A percentile compares a stretch with the other conserved stretches of the same genome.
These are phyloP conservation scores for Bombardia bombarda DNA, from an alignment of 495 filamentous ascomycete genomes.

Conservation along the genomic window DNA sequence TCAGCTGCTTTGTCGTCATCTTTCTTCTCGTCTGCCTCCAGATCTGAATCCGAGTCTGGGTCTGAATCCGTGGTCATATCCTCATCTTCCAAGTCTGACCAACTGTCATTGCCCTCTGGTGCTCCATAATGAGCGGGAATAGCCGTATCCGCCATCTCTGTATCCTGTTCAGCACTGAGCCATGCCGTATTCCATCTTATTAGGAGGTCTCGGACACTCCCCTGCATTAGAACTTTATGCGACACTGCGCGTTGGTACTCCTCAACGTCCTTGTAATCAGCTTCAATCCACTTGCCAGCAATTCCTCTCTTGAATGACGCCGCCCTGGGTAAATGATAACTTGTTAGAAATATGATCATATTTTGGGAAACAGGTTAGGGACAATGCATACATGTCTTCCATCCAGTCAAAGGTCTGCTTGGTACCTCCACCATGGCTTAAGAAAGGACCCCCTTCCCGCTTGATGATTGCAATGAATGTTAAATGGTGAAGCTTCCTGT, in stretches of 20 bases:
- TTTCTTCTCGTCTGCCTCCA: not conserved
- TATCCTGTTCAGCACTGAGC: no score
- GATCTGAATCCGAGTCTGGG: not conserved
- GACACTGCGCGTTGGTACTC: not conserved
- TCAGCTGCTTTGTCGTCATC: no score
- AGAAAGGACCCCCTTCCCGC: conserved; percentile 6
- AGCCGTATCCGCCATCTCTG: not conserved
- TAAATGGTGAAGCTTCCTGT: conserved; percentile 2
- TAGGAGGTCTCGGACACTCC: not conserved
- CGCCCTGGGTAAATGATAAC: conserved; percentile 3
- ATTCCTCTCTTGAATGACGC: conserved; percentile 4
- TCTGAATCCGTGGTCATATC: not conserved
- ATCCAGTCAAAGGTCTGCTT: conserved; percentile 12
- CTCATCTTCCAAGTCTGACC: conserved; percentile 1
- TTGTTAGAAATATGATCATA: not conserved
- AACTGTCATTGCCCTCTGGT: not conserved
- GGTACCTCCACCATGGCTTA: conserved; percentile 1
- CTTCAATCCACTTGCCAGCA: conserved; percentile 2
- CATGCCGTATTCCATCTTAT: not conserved
- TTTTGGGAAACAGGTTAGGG: not conserved
- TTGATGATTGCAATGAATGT: conserved; percentile 14
- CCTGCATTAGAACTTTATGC: not conserved
- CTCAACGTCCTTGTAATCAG: not conserved
- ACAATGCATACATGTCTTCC: conserved; percentile 7
- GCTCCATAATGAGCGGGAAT: not conserved